A percentile compares a stretch with the other conserved stretches of the same genome.
Evolutionary conservation across 1,284 basidiomycete genomes (phyloP).

Genomic region (Heliocybe sulcata): DNA sequence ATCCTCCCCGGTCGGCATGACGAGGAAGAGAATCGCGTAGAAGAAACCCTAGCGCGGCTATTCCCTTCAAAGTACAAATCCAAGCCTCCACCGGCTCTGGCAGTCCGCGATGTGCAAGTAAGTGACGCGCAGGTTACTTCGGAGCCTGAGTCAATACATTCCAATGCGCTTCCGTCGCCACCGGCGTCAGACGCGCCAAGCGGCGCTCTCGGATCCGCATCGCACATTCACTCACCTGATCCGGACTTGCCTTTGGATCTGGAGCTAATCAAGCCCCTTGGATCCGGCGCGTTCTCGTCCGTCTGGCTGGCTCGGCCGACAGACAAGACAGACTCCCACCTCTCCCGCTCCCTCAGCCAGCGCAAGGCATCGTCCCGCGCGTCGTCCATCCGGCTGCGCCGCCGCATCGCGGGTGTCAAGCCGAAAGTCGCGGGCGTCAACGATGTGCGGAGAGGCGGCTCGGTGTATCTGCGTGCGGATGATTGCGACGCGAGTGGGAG

Average conservation of each 20-base stretch:
- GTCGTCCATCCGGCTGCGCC: background rate
- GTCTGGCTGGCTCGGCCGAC: constrained; percentile 67
- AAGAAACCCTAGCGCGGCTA: background rate
- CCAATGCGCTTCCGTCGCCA: constrained; percentile 7
- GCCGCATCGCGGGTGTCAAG: background rate
- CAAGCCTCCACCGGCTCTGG: background rate
- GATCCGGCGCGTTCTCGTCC: constrained; percentile 69
- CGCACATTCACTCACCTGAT: constrained; percentile 11
- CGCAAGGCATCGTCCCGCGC: background rate
- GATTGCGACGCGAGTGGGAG: constrained; percentile 7
- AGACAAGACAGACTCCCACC: constrained; percentile 23
- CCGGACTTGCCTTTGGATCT: constrained; percentile 18
- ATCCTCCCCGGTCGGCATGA: background rate
- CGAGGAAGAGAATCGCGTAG: background rate
- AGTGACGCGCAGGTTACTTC: background rate
- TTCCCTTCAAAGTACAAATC: background rate
- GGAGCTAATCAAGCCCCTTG: constrained; percentile 49
- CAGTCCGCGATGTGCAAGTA: background rate
- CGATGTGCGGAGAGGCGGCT: background rate
- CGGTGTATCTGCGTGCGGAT: constrained; percentile 3
- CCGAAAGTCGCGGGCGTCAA: background rate
- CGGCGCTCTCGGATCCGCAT: background rate
- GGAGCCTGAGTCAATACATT: background rate
- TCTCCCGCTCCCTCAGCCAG: constrained; percentile 29
- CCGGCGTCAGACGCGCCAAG: constrained; percentile 11